phyloP scores from a whole-genome alignment of 2,329 filamentous ascomycete genomes.

The Trichoderma lentiforme region DNA sequence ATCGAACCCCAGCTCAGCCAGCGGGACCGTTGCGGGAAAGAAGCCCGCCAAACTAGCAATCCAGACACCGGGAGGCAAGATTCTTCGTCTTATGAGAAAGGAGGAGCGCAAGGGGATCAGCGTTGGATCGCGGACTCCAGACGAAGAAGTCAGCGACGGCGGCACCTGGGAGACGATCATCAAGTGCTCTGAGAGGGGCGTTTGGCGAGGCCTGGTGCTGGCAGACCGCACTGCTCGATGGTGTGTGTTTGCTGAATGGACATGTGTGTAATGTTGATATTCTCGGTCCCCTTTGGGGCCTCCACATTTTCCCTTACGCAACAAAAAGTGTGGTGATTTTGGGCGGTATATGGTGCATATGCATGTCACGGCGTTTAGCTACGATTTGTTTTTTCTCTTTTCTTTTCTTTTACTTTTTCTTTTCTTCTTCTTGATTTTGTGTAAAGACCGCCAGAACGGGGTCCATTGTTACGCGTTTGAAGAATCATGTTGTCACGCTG shows the following conservation, averaged over 20 bases:
- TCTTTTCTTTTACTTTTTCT: not conserved
- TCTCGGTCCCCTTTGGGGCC: not conserved
- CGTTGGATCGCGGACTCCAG: slow-evolving; percentile 40
- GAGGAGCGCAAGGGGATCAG: slow-evolving; percentile 61
- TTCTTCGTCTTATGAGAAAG: slow-evolving; percentile 81
- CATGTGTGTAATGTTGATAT: slow-evolving; percentile 44
- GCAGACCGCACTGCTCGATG: slow-evolving; percentile 80
- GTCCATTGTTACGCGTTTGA: slow-evolving; percentile 8
- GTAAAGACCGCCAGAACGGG: slow-evolving; percentile 7
- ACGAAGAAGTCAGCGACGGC: slow-evolving; percentile 63
- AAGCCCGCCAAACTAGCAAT: slow-evolving; percentile 97
- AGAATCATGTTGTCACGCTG: slow-evolving; percentile 12
- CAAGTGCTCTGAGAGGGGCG: slow-evolving; percentile 78
- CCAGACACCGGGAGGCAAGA: slow-evolving; percentile 91
- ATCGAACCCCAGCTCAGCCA: slow-evolving; percentile 54
- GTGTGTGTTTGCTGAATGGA: slow-evolving; percentile 92
- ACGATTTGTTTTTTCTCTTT: not conserved
- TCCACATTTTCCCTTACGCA: not conserved
- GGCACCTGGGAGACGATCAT: slow-evolving; percentile 87
- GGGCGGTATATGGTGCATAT: slow-evolving; percentile 19
- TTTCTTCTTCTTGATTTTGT: not conserved
- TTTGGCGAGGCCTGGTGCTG: slow-evolving; percentile 77
- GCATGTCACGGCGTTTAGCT: slow-evolving; percentile 20
- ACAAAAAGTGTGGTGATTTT: slow-evolving; percentile 9
- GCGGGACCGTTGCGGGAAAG: slow-evolving; percentile 53